Conservation (phyloP, 768 basidiomycete genomes). For the Tricholoma flavovirens region DNA sequence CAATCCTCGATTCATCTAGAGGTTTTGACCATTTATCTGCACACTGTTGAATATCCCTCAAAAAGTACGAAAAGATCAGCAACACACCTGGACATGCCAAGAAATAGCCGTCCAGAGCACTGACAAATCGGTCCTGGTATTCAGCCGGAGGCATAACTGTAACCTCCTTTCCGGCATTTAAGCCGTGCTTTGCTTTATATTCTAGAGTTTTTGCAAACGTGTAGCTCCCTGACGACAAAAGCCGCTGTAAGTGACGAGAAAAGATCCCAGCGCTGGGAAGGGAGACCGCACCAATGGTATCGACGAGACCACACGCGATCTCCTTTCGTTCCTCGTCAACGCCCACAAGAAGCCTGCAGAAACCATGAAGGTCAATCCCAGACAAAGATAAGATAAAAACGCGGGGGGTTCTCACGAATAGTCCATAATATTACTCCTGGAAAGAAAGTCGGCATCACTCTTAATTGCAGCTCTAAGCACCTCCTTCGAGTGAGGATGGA, state of each 20-base stretch:
- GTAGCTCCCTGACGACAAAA: slow-evolving; percentile 57
- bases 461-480: slow-evolving; percentile 63
- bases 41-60: not conserved
- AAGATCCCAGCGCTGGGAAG: not conserved
- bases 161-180: slow-evolving; percentile 66
- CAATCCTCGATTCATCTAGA: slow-evolving; percentile 31
- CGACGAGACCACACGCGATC: slow-evolving; percentile 75
- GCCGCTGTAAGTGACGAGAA: not conserved
- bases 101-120: slow-evolving; percentile 69
- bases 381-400: not conserved
- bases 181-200: slow-evolving; percentile 77
- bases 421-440: slow-evolving; percentile 79
- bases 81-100: slow-evolving; percentile 64
- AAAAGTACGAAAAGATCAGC: not conserved
- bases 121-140: slow-evolving; percentile 74
- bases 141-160: slow-evolving; percentile 78
- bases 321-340: slow-evolving; percentile 61
- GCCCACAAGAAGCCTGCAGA: slow-evolving; percentile 61
- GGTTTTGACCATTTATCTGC: slow-evolving; percentile 48
- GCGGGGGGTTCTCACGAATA: slow-evolving; percentile 55
- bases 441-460: slow-evolving; percentile 68
- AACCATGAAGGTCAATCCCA: not conserved
- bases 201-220: slow-evolving; percentile 84
- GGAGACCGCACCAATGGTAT: slow-evolving; percentile 61
- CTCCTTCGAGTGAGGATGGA: slow-evolving; percentile 70